Evolutionary conservation across 129 eudicot genomes (phyloP), one percentile per base, ranked within the genome.

Genomic region (Pseudognaphalium luteoalbum): DNA sequence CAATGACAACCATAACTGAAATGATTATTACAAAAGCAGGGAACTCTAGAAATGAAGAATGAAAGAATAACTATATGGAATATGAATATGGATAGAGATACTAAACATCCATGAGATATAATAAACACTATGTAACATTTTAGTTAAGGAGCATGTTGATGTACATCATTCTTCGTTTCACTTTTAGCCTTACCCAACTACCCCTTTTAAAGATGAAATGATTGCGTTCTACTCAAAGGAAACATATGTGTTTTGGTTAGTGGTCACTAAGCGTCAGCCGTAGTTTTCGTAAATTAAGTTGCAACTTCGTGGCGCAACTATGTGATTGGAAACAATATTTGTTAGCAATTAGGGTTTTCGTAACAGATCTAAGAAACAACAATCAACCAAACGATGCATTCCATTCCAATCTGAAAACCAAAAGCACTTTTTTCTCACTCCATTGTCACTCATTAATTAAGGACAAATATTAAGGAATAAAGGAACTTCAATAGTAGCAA

Each of bases 61-160:
- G 21, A 50, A 25, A 72, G 12, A 44, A 44, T 44, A 17, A 5
- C 12, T 44, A 44, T 12, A 44, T 2, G 29, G 29, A 32, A 64
- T 34, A 64, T 32, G 9, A 6, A 68, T 58, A 19, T 28, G 50
- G 41, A 69, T 54, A 39, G 58, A 8, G n/a, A 68, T 25, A 56
- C 41, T 25, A 77, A 68, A 59, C 62, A 41, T 20, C 75, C 81
- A 39, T 39, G 60, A 57, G 62, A 58, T 28, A 12, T 14, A 29
- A 37, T 37, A 39, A 39, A 39, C 57, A 56, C 41, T 9, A 56
- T 39, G 56, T 54, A 10, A 39, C 35, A 19, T 22, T 66, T 32
- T 66, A 30, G 4, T n/a, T 19, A 30, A 72, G 32, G 3, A 20
- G 65, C 44, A 19, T 35, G 58, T 32, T 32, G 41, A 64, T 28